phyloP scores from a whole-genome alignment of 2,329 filamentous ascomycete genomes.

The Paecilomyces sp. region DNA sequence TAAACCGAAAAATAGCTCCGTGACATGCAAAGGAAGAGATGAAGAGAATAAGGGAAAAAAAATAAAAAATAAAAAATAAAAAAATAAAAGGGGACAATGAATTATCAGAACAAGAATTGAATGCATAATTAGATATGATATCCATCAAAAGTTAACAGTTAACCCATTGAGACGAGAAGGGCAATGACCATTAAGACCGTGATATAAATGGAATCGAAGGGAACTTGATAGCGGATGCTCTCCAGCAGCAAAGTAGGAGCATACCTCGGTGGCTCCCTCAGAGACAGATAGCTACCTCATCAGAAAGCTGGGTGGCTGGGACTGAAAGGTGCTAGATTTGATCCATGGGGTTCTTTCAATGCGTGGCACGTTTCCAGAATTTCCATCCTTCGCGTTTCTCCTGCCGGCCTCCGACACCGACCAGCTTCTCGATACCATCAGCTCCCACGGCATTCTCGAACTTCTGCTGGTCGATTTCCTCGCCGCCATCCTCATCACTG shows the following conservation, averaged over 20 bases:
- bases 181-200: neutral
- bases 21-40: neutral
- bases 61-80: neutral
- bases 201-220: neutral
- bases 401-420: constrained; percentile 62
- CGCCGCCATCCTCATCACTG: constrained; percentile 71
- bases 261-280: neutral
- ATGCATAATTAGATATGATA: neutral
- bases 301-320: neutral
- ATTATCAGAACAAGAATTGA: neutral
- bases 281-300: neutral
- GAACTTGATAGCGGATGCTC: neutral
- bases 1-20: neutral
- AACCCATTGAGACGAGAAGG: neutral
- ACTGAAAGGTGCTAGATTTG: neutral
- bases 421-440: constrained; percentile 78
- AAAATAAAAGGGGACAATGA: neutral
- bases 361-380: constrained; percentile 58
- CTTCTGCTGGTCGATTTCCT: constrained; percentile 87
- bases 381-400: constrained; percentile 76
- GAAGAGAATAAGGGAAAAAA: neutral
- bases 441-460: constrained; percentile 78
- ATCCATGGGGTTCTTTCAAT: neutral
- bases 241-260: neutral
- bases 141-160: neutral